phyloP scores from a whole-genome alignment of 2,329 filamentous ascomycete genomes.

The Fusarium annulatum region DNA sequence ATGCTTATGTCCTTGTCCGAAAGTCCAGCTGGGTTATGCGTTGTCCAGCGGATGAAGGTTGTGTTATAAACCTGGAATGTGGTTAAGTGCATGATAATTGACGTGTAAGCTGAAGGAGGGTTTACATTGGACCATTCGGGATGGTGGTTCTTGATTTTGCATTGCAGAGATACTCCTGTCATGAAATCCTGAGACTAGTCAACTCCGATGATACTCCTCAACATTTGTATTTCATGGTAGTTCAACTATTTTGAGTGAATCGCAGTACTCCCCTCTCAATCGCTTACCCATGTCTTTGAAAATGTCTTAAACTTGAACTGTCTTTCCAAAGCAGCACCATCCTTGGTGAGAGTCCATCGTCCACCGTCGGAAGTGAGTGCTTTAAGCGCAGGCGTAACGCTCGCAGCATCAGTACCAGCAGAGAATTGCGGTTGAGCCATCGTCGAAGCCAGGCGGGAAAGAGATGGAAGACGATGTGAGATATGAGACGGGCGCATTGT shows the following conservation, averaged over 20 bases:
- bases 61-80: slow-evolving; percentile 72
- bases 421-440: slow-evolving; percentile 56
- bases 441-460: slow-evolving; percentile 28
- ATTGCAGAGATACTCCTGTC: slow-evolving; percentile 75
- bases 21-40: slow-evolving; percentile 74
- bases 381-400: slow-evolving; percentile 50
- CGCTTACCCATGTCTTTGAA: slow-evolving; percentile 71
- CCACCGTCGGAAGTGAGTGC: slow-evolving; percentile 53
- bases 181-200: slow-evolving; percentile 72
- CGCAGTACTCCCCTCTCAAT: neutral
- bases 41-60: slow-evolving; percentile 78
- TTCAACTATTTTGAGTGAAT: neutral
- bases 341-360: slow-evolving; percentile 63
- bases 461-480: slow-evolving; percentile 12
- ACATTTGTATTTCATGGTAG: neutral
- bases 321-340: slow-evolving; percentile 67
- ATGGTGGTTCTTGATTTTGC: slow-evolving; percentile 76
- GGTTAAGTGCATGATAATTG: slow-evolving; percentile 4
- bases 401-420: slow-evolving; percentile 56
- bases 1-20: slow-evolving; percentile 71
- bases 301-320: slow-evolving; percentile 74
- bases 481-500: slow-evolving; percentile 30
- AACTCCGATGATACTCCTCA: neutral
- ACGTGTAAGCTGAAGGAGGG: neutral
- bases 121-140: slow-evolving; percentile 80